Conservation (phyloP, 2,329 filamentous ascomycete species). For the Colletotrichum echinochloae region DNA sequence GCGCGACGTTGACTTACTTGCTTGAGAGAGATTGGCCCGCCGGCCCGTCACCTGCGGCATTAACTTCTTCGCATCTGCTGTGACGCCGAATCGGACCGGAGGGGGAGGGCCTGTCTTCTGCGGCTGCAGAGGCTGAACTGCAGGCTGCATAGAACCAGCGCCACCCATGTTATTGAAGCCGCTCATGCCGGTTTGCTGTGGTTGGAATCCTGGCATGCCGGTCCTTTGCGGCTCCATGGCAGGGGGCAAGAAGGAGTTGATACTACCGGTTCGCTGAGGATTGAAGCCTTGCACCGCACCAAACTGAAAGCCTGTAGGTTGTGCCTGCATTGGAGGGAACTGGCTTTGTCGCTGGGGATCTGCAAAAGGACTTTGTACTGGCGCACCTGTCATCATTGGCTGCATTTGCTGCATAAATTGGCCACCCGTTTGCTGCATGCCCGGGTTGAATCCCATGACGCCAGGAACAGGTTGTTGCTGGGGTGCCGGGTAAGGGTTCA, state of each 20-base stretch:
- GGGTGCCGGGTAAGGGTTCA: conserved; percentile 51
- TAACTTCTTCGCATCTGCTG: conserved; percentile 78
- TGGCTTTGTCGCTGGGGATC: conserved; percentile 55
- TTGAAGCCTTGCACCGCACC: conserved; percentile 64
- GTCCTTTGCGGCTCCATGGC: conserved; percentile 72
- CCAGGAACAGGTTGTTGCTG: conserved; percentile 48
- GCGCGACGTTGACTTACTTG: conserved; percentile 79
- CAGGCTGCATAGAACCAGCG: conserved; percentile 46
- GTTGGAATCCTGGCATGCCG: conserved; percentile 60
- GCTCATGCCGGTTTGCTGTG: conserved; percentile 63
- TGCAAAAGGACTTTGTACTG: conserved; percentile 54
- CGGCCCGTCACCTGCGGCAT: conserved; percentile 88
- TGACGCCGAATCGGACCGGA: conserved; percentile 88
- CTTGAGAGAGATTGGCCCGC: conserved; percentile 90
- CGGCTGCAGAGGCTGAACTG: conserved; percentile 59
- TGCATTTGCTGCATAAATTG: conserved; percentile 63
- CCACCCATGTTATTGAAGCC: conserved; percentile 54
- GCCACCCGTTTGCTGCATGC: conserved; percentile 45
- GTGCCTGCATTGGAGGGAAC: conserved; percentile 65
- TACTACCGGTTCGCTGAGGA: conserved; percentile 53
- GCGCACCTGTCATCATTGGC: conserved; percentile 61
- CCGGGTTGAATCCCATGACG: conserved; percentile 54
- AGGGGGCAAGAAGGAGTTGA: conserved; percentile 70
- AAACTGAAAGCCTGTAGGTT: conserved; percentile 72
- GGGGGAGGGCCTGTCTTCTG: conserved; percentile 77